These are phyloP conservation scores for Colletotrichum spaethianum DNA, from an alignment of 2,329 filamentous ascomycete species.

Conservation along the genomic window DNA sequence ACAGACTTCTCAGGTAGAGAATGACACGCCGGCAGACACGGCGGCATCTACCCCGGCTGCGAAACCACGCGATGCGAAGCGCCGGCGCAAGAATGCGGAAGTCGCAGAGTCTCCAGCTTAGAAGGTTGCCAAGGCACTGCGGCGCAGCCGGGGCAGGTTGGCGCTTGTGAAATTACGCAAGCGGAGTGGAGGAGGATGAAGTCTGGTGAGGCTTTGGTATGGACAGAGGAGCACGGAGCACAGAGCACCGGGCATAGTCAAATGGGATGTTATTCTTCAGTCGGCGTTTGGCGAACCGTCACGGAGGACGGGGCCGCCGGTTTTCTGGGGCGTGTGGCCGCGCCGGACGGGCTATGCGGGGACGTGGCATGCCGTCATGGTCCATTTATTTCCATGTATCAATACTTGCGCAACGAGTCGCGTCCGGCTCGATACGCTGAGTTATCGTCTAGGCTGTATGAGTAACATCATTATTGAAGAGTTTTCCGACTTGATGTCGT, in stretches of 20 bases:
- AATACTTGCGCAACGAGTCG: not conserved
- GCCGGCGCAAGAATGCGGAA: not conserved
- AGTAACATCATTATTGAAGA: too few relatives aligned
- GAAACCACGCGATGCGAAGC: not conserved
- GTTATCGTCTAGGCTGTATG: not conserved
- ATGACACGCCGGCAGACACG: not conserved
- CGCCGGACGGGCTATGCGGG: not conserved
- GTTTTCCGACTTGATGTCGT: too few relatives aligned
- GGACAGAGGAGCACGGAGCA: not conserved
- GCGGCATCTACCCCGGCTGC: not conserved
- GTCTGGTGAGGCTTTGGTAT: not conserved
- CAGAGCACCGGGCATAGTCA: not conserved
- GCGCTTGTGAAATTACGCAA: not conserved
- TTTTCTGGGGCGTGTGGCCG: not conserved
- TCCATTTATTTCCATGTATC: not conserved
- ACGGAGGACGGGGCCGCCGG: not conserved
- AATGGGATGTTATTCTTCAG: not conserved
- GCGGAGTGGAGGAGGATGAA: not conserved
- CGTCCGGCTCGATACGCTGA: not conserved
- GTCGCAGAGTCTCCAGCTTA: slow-evolving; percentile 23
- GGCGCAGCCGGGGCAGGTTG: not conserved
- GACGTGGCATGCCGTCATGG: not conserved
- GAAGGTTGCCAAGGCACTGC: slow-evolving; percentile 1
- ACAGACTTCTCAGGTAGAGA: not conserved
- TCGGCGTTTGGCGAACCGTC: not conserved